Percentiles rank a stretch among this genome's conserved stretches.
Evolutionary conservation across 2,329 filamentous ascomycete genomes (phyloP).

Genomic region (Neofusicoccum parvum): DNA sequence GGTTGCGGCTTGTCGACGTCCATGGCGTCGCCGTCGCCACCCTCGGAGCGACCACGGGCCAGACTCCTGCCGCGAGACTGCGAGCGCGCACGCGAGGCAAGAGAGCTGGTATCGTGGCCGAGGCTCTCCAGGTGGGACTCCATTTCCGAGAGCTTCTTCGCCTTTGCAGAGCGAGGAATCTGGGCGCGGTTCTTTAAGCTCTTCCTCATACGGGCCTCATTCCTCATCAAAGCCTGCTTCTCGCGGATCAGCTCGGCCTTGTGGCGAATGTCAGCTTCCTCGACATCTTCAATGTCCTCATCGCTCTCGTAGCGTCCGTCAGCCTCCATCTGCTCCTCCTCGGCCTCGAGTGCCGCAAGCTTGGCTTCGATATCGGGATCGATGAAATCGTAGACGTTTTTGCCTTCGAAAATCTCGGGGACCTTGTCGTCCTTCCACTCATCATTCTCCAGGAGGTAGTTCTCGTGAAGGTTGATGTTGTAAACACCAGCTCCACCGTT

Average conservation of each 20-base stretch:
- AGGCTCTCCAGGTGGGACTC: constrained; percentile 81
- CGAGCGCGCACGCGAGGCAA: constrained; percentile 72
- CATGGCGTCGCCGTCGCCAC: constrained; percentile 67
- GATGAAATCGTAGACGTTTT: constrained; percentile 97
- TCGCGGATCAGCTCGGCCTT: constrained; percentile 96
- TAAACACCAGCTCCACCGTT: constrained; percentile 95
- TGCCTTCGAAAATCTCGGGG: constrained; percentile 90
- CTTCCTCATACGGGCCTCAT: constrained; percentile 94
- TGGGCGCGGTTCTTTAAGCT: constrained; percentile 94
- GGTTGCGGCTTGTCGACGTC: constrained; percentile 53
- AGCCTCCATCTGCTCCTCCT: constrained; percentile 88
- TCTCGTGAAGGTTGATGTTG: constrained; percentile 86
- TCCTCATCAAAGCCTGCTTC: constrained; percentile 88
- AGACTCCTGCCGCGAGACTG: constrained; percentile 72
- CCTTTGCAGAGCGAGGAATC: constrained; percentile 79
- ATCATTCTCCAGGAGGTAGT: constrained; percentile 82
- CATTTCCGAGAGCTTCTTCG: constrained; percentile 84
- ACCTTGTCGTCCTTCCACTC: constrained; percentile 98
- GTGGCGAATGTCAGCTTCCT: constrained; percentile 82
- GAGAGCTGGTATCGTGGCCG: constrained; percentile 78
- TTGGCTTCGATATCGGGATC: constrained; percentile 96
- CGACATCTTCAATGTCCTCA: constrained; percentile 78
- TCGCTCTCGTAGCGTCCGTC: constrained; percentile 87
- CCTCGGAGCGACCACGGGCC: constrained; percentile 59
- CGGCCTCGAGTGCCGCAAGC: constrained; percentile 86